Evolutionary conservation across 1,284 basidiomycete species (phyloP), one percentile per base, ranked within the genome.

Genomic region (Fomitiporia mediterranea): DNA sequence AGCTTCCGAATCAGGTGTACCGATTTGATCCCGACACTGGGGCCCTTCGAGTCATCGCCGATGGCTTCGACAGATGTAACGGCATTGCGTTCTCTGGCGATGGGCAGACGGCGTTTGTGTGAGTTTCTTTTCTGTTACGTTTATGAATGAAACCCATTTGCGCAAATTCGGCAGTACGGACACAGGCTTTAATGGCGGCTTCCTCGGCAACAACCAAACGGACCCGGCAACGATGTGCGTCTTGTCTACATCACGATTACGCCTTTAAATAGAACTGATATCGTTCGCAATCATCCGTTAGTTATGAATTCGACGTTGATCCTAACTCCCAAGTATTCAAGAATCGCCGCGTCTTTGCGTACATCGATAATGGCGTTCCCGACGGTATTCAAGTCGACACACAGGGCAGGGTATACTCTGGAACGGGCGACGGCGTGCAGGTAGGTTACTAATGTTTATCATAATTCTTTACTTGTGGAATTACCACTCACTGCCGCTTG

Each of bases 261-360:
- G 39, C 19, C 30, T 52, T 40, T 50, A 23, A 19, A 4, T 23
- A 19, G 15, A 27, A 46, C 47, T 53, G 15, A 55, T 27, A 11
- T 38, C 17, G 19, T 23, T 38, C 21, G 17, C 2, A 35, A 13
- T n/a, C n/a, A n/a, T n/a, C n/a, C n/a, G n/a, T n/a, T 60, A 89
- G 87, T 54, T 91, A 91, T 65, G 78, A 74, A 4, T 91, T 79
- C 64, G 85, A 90, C 62, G 84, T 93, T 30, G 78, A 85, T 61
- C 71, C 79, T 13, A 74, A 69, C 19, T 79, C 78, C 0, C 75
- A 82, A 32, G 69, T 70, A 0, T 85, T 87, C 66, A 69, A 62
- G 42, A 86, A 89, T 64, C 79, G 85, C 28, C 77, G 84, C 15
- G 74, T 86, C 6, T 89, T 93, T 65, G 87, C 89, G 2, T 89